Evolutionary conservation across 2,329 filamentous ascomycete species (phyloP), one percentile per base, ranked within the genome.

Genomic region (Coniella vitis): DNA sequence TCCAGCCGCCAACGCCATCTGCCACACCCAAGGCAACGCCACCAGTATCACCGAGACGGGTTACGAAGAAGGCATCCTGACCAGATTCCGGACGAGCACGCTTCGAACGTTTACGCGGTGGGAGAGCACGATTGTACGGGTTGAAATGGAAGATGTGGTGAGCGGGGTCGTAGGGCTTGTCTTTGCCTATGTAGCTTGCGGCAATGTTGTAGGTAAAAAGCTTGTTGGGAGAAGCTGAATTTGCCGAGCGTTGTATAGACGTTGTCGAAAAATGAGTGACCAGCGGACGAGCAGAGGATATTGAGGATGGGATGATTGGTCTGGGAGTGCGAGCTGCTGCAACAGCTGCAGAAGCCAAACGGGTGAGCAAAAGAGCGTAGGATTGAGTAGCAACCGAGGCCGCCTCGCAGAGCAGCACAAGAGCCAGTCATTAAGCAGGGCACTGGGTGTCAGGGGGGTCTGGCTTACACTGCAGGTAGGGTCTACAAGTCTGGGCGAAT

Each of bases 1-100:
- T 81, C 90, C 93, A 98, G 32, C 93, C 93, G 41, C 93, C 93
- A 0, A 98, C 93, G 10, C 93, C 93, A 64, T 98, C 93, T 46
- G 90, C 90, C 20, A 98, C 80, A 16, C 89, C 93, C 57, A 98
- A 84, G 1, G 90, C 88, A 10, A 95, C 78, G 36, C 82, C 75
- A 34, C 81, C 76, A 1, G 77, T 32, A 55, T 82, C 79, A 45
- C 86, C 87, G n/a, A 96, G 73, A 20, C 83, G 81, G 61, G 86
- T 80, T 58, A 93, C 85, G 68, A 98, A 98, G 71, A 96, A 97
- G 50, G 93, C 88, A 75, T 98, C 93, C 68, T 98, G 90, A 14
- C 93, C 93, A 44, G 87, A 93, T 51, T 81, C 84, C 43, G 85
- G 87, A 20, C 86, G 81, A 54, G 72, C 75, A 57, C 71, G 73